Percentiles rank a stretch among this genome's conserved stretches.
These are phyloP conservation scores for Scleromitrula shiraiana DNA, from an alignment of 2,329 filamentous ascomycete species.

Conservation along the genomic window DNA sequence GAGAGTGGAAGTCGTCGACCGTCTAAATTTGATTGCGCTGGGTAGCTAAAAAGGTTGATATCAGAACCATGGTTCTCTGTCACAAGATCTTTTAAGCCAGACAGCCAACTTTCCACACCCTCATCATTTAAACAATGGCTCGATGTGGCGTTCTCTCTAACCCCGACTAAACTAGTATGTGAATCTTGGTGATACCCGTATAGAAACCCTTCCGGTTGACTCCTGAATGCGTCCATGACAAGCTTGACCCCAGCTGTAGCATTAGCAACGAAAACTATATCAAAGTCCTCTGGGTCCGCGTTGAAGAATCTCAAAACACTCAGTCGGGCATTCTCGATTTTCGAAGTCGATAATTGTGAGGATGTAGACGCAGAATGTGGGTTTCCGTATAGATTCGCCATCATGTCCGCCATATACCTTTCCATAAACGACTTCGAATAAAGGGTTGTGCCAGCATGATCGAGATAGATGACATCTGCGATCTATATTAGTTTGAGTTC, in stretches of 20 bases:
- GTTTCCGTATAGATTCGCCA: constrained; percentile 74
- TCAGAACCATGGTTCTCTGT: constrained; percentile 17
- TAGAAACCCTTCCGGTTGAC: constrained; percentile 61
- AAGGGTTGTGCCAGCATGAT: constrained; percentile 89
- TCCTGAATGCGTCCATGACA: constrained; percentile 68
- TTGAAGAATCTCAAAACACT: constrained; percentile 69
- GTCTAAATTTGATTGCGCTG: constrained; percentile 43
- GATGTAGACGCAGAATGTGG: constrained; percentile 81
- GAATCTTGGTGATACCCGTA: constrained; percentile 79
- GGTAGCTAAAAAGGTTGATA: constrained; percentile 61
- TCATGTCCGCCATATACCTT: constrained; percentile 64
- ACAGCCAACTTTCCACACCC: constrained; percentile 59
- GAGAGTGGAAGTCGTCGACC: constrained; percentile 64
- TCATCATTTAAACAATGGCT: constrained; percentile 60
- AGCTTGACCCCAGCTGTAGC: constrained; percentile 87
- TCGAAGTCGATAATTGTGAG: constrained; percentile 66
- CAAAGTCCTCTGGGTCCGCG: constrained; percentile 73
- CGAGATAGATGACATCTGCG: constrained; percentile 54
- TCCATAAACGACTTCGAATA: constrained; percentile 77
- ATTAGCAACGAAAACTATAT: constrained; percentile 86
- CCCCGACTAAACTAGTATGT: constrained; percentile 82
- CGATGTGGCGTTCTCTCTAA: constrained; percentile 59
- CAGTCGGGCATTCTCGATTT: constrained; percentile 69
- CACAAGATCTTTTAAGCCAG: constrained; percentile 30
- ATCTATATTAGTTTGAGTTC: constrained; percentile 5